A percentile compares a stretch with the other conserved stretches of the same genome.
These are phyloP conservation scores for Pezicula rhizophila DNA, from an alignment of 2,329 filamentous ascomycete species.

Conservation along the genomic window DNA sequence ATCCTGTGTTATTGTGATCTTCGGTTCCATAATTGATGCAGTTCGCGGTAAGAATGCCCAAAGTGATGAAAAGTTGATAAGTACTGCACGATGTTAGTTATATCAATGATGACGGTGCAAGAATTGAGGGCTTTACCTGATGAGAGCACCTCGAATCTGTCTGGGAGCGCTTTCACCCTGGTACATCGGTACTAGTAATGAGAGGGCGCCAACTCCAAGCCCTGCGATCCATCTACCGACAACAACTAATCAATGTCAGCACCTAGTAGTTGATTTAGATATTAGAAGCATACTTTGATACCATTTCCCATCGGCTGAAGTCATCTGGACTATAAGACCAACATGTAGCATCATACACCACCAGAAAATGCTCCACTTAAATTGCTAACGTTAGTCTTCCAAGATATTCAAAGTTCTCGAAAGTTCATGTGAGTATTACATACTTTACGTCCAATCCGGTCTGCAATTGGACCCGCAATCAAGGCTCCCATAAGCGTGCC, in stretches of 20 bases:
- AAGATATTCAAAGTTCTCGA: no score
- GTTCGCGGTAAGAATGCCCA: constrained; percentile 56
- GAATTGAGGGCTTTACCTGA: constrained; percentile 23
- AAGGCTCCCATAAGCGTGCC: constrained; percentile 76
- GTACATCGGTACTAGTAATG: constrained; percentile 60
- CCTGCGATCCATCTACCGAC: constrained; percentile 61
- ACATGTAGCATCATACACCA: constrained; percentile 52
- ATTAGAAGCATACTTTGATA: constrained; percentile 1
- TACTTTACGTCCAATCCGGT: constrained; percentile 48
- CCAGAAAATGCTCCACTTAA: constrained; percentile 43
- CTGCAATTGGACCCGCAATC: constrained; percentile 63
- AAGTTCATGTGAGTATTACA: no score
- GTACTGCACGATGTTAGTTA: constrained; percentile 35
- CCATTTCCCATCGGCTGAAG: constrained; percentile 19
- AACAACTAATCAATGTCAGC: constrained; percentile 28
- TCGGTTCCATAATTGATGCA: constrained; percentile 44
- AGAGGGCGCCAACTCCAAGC: constrained; percentile 58
- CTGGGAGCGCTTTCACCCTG: constrained; percentile 56
- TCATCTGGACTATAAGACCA: constrained; percentile 61
- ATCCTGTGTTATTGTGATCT: constrained; percentile 30
- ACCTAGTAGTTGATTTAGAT: neutral
- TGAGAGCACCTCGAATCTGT: constrained; percentile 55
- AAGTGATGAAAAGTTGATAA: constrained; percentile 67
- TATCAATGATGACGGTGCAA: constrained; percentile 28
- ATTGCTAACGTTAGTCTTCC: no score